A percentile compares a stretch with the other conserved stretches of the same genome.
Conservation (phyloP, 768 basidiomycete genomes). For the Boletales sp. region DNA sequence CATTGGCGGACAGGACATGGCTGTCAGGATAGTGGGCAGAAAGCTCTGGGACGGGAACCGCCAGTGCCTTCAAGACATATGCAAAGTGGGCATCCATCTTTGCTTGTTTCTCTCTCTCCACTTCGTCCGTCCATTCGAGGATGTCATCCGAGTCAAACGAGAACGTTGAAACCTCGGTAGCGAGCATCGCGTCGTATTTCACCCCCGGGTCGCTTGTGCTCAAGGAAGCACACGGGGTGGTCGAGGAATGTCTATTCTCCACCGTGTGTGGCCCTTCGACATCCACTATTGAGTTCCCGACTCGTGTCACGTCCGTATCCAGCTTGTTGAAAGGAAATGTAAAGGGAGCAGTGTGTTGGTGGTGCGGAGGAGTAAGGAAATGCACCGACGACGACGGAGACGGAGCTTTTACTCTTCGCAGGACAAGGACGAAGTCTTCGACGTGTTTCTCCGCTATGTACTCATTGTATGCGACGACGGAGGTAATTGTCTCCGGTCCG, state of each 20-base stretch:
- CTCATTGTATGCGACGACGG: not conserved
- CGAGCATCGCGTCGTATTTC: slow-evolving; percentile 8
- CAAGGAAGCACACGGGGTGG: not conserved
- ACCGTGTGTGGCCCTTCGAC: not conserved
- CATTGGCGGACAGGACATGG: not conserved
- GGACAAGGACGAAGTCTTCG: slow-evolving; percentile 1
- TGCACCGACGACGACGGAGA: not conserved
- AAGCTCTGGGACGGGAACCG: slow-evolving; percentile 6
- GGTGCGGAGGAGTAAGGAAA: not conserved
- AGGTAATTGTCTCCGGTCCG: not conserved
- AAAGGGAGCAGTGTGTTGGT: not conserved
- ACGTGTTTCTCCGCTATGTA: not conserved
- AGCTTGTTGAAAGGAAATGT: not conserved
- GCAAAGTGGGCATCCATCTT: slow-evolving; percentile 13
- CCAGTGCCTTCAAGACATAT: slow-evolving; percentile 7
- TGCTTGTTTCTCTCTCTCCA: slow-evolving; percentile 9
- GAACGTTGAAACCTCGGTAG: slow-evolving; percentile 10
- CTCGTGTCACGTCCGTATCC: not conserved
- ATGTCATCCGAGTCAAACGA: slow-evolving; percentile 7
- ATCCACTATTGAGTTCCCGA: not conserved
- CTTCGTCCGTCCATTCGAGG: slow-evolving; percentile 14
- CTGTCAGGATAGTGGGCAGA: slow-evolving; percentile 1
- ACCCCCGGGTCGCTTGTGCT: slow-evolving; percentile 1
- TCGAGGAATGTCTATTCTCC: not conserved
- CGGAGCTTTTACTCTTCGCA: not conserved